Conservation (phyloP, 2,329 filamentous ascomycete species). For the Phialocephala subalpina region DNA sequence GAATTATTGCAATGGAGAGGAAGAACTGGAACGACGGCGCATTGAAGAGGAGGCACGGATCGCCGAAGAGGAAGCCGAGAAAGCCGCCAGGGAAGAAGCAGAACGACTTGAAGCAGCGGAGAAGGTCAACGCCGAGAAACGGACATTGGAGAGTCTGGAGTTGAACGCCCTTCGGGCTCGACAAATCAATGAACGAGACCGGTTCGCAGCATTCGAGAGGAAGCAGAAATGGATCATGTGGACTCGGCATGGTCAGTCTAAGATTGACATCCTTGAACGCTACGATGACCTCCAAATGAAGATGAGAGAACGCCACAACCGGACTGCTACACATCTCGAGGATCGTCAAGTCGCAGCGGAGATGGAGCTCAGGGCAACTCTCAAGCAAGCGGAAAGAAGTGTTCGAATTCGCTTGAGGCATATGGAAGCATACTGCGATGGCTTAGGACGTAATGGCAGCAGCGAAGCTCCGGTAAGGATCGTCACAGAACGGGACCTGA, state of each 20-base stretch:
- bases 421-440: constrained; percentile 72
- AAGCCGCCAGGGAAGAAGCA: constrained; percentile 52
- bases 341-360: constrained; percentile 69
- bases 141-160: constrained; percentile 53
- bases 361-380: constrained; percentile 61
- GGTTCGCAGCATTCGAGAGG: constrained; percentile 59
- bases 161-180: constrained; percentile 53
- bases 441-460: constrained; percentile 53
- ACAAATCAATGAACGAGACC: constrained; percentile 59
- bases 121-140: constrained; percentile 53
- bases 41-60: constrained; percentile 56
- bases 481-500: constrained; percentile 66
- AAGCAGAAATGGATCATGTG: constrained; percentile 59
- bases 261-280: constrained; percentile 54
- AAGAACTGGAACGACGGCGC: constrained; percentile 60
- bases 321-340: constrained; percentile 62
- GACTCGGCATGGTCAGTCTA: constrained; percentile 58
- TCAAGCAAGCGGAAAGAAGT: constrained; percentile 65
- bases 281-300: constrained; percentile 58
- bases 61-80: constrained; percentile 56
- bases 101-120: constrained; percentile 53
- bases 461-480: constrained; percentile 55
- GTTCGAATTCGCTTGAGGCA: constrained; percentile 66
- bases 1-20: constrained; percentile 60
- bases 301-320: constrained; percentile 62